Conservation (phyloP, 108 stramenopile species). For the Conticribra guillardii region DNA sequence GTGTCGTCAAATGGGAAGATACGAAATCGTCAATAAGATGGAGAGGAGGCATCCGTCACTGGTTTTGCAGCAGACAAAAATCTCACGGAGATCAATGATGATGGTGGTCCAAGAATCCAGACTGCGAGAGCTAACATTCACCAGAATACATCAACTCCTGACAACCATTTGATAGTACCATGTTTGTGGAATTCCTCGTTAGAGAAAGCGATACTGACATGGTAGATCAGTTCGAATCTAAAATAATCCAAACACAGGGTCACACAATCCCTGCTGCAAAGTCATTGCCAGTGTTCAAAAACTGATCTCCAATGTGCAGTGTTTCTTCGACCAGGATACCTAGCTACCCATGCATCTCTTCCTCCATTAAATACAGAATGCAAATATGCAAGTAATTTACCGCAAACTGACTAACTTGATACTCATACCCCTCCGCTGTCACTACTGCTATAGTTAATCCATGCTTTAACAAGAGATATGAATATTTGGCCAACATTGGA, state of each 20-base stretch:
- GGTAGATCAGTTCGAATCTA: slow-evolving; percentile 27
- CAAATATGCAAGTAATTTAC: slow-evolving; percentile 77
- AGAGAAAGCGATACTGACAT: neutral
- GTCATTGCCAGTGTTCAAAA: slow-evolving; percentile 93
- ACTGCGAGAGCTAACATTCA: neutral
- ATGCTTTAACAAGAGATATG: slow-evolving; percentile 72
- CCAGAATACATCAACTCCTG: neutral
- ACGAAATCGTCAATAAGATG: slow-evolving; percentile 5
- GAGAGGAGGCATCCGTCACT: slow-evolving; percentile 15
- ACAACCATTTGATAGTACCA: neutral
- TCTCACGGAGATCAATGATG: neutral
- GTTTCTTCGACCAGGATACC: too few species aligned
- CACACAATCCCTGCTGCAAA: slow-evolving; percentile 84
- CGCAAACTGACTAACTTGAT: slow-evolving; percentile 51
- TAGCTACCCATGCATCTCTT: too few species aligned
- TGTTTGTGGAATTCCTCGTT: neutral
- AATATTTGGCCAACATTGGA: slow-evolving; percentile 79
- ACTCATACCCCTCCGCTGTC: slow-evolving; percentile 95
- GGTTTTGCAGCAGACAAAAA: neutral
- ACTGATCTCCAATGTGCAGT: slow-evolving; percentile 94
- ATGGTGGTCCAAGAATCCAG: neutral
- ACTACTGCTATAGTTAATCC: slow-evolving; percentile 90
- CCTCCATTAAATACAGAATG: slow-evolving; percentile 95
- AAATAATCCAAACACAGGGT: slow-evolving; percentile 93
- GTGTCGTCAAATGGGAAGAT: neutral